These are phyloP conservation scores for Aspergillus niger DNA, from an alignment of 2,329 filamentous ascomycete species.

Conservation along the genomic window DNA sequence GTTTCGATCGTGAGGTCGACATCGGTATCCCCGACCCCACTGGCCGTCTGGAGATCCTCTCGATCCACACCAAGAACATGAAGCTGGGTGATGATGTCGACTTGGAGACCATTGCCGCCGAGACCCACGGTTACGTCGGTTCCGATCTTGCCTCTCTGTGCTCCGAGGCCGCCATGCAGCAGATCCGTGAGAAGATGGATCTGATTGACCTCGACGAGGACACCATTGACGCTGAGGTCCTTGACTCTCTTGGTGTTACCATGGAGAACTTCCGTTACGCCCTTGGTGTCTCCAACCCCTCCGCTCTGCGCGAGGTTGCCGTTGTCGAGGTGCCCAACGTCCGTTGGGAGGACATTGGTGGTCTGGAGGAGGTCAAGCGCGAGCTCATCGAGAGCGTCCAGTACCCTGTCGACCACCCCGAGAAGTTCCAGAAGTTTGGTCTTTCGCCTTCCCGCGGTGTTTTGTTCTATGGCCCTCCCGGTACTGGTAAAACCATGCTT, in stretches of 20 bases:
- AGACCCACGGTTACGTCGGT: slow-evolving; percentile 98
- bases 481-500: slow-evolving; percentile 99
- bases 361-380: slow-evolving; percentile 96
- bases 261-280: slow-evolving; percentile 99
- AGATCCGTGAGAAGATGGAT: slow-evolving; percentile 99
- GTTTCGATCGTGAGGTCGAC: slow-evolving; percentile 98
- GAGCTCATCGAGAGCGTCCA: slow-evolving; percentile 98
- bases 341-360: slow-evolving; percentile 99
- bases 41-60: slow-evolving; percentile 96
- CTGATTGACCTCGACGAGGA: slow-evolving; percentile 98
- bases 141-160: slow-evolving; percentile 97
- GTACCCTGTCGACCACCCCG: slow-evolving; percentile 98
- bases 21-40: slow-evolving; percentile 98
- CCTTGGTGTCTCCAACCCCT: slow-evolving; percentile 96
- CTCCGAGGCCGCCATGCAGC: slow-evolving; percentile 99
- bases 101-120: slow-evolving; percentile 90
- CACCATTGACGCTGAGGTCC: slow-evolving; percentile 96
- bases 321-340: slow-evolving; percentile 99
- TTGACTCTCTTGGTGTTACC: slow-evolving; percentile 96
- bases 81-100: slow-evolving; percentile 97
- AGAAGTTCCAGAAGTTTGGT: slow-evolving; percentile 99
- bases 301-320: slow-evolving; percentile 95
- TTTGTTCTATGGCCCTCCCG: slow-evolving; percentile 96
- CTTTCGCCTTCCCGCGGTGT: slow-evolving; percentile 97
- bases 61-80: slow-evolving; percentile 99